Base-by-base conservation (phyloP, 371 early-diverging fungal species). In the Actinomortierella wolfii region DNA sequence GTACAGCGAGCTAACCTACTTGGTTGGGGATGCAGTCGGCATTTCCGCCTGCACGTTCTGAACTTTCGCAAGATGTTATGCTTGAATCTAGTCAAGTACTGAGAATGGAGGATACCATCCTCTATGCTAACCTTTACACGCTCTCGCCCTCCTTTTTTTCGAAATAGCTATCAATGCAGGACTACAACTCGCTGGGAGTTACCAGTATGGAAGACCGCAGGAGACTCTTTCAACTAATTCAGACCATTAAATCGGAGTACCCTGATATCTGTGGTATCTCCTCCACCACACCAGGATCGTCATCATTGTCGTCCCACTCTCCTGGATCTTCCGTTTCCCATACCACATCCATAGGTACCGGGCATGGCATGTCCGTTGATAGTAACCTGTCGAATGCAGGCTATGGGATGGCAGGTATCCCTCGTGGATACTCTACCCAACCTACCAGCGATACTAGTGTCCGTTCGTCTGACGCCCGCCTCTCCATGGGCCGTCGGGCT, bases 171-270 rank as follows among this genome's bases (percentile, higher is more conserved):
- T 90, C 90, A 26, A 89, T 94, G 87, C 89, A 89, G 73, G 93
- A 93, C 78, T 94, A 92, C 76, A 83, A 81, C 49, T 69, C 81
- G 18, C 79, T 93, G 24, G 94, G 94, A 13, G 90, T 94, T 20
- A 86, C 85, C 25, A 81, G 84, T 46, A 87, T 88, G 78, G 86
- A 86, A 41, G 94, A 94, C 68, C 78, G 93, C 41, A 89, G 90
- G 60, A 78, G 87, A 66, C 83, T 83, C 45, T 92, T 92, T 77
- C 86, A 89, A 43, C 80, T 94, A 28, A 90, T 92, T 46, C 89
- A 86, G 57, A 56, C 55, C 24, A 67, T 79, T 59, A 78, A 76
- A 43, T 48, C 63, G 18, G 60, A 73, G 39, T 64, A 68, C 21
- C 45, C 64, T 39, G 55, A 68, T 26, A 62, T 54, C 39, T 63